Percentiles rank a stretch among this genome's conserved stretches.
phyloP scores from a whole-genome alignment of 805 yeast genomes.

The Monosporozyma servazzii region DNA sequence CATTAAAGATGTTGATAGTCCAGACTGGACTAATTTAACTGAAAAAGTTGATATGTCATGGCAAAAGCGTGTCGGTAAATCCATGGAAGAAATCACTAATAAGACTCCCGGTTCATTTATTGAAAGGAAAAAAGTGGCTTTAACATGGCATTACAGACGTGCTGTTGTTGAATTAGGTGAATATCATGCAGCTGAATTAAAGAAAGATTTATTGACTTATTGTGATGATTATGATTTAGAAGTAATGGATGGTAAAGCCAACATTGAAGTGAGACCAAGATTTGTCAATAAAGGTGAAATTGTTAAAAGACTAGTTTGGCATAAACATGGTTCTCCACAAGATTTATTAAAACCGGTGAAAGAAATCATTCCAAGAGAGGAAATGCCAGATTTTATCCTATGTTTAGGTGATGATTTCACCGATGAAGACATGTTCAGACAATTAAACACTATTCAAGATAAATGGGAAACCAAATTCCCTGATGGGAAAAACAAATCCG shows the following conservation, averaged over 20 bases:
- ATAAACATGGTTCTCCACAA: slow-evolving; percentile 50
- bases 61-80: slow-evolving; percentile 74
- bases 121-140: slow-evolving; percentile 84
- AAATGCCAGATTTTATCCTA: slow-evolving; percentile 72
- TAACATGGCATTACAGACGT: slow-evolving; percentile 96
- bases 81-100: slow-evolving; percentile 68
- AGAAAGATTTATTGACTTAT: slow-evolving; percentile 49
- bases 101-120: slow-evolving; percentile 84
- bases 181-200: slow-evolving; percentile 71
- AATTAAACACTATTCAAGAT: slow-evolving; percentile 54
- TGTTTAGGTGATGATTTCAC: slow-evolving; percentile 95
- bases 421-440: slow-evolving; percentile 94
- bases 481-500: slow-evolving; percentile 37
- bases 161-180: slow-evolving; percentile 90
- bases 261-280: slow-evolving; percentile 92
- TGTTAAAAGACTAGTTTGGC: slow-evolving; percentile 65
- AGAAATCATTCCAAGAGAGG: slow-evolving; percentile 30
- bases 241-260: slow-evolving; percentile 95
- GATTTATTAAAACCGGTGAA: slow-evolving; percentile 30
- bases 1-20: slow-evolving; percentile 58
- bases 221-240: slow-evolving; percentile 76
- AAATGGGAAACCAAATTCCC: slow-evolving; percentile 30
- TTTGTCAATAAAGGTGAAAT: slow-evolving; percentile 96
- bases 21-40: slow-evolving; percentile 76
- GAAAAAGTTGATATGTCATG: slow-evolving; percentile 84